These are phyloP conservation scores for Poa pratensis DNA, from an alignment of 176 grass and related monocot species.

Conservation along the genomic window DNA sequence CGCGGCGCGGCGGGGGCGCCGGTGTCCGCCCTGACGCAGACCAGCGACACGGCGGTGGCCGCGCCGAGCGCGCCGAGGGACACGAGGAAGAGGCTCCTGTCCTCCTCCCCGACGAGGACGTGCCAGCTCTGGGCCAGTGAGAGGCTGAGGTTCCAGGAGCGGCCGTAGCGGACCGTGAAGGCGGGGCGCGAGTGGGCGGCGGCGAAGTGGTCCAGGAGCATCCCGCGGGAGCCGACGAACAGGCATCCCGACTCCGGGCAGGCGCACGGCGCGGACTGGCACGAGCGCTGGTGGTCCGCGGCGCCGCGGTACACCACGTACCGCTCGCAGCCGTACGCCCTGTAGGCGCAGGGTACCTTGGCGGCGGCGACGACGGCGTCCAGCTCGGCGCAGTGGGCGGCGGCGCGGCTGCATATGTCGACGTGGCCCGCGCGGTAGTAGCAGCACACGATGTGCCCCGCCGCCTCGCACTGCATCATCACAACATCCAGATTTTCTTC, in stretches of 20 bases:
- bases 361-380: slow-evolving; percentile 5
- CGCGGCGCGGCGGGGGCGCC: neutral
- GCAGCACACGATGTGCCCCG: slow-evolving; percentile 18
- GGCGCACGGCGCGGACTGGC: slow-evolving; percentile 1
- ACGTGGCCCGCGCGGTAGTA: slow-evolving; percentile 1
- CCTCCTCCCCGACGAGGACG: neutral
- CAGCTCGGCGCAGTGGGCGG: neutral
- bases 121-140: neutral
- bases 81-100: slow-evolving; percentile 18
- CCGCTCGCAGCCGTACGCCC: neutral
- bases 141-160: neutral
- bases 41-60: neutral
- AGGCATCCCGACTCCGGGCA: slow-evolving; percentile 31
- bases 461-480: neutral
- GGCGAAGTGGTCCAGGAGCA: slow-evolving; percentile 8
- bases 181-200: neutral
- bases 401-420: neutral
- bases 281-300: slow-evolving; percentile 12
- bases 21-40: neutral
- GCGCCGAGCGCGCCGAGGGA: neutral
- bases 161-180: neutral
- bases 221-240: neutral
- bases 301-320: neutral
- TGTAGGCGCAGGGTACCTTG: slow-evolving; percentile 17
- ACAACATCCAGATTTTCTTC: neutral